Evolutionary conservation across 306 rosid species (phyloP), one percentile per base, ranked within the genome.

Genomic region (Fagus crenata): DNA sequence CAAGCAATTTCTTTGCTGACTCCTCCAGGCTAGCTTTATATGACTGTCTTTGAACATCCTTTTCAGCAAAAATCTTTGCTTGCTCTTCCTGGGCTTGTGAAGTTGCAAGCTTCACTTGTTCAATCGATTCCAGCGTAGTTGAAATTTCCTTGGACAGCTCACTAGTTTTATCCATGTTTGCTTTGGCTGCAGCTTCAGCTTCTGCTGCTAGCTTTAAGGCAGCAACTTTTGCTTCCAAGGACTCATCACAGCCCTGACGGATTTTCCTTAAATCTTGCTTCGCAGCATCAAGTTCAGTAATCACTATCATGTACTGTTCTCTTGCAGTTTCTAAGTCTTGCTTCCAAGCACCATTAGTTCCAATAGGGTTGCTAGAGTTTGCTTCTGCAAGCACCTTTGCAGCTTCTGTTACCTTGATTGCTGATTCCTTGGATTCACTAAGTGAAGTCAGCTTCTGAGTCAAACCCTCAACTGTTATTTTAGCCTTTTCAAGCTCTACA

Each of bases 71-170:
- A 69, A 87, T 81, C 74, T 80, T 80, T 64, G 80, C 82, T 82
- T 93, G 97, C 74, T 89, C 91, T 68, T 89, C 86, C 63, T 89
- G 98, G 74, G 97, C 86, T 75, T 87, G 89, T 14, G 81, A 11
- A 42, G 90, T 85, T n/a, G 92, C 97, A 37, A 86, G 87, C 86
- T 91, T 96, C 63, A 86, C 86, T 61, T 89, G 89, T 78, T 81
- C 92, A 72, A 89, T 86, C 64, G 99, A 96, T 72, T 91, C 91
- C 80, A 81, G 92, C 49, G 85, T 85, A 67, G 87, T 72, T n/a
- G 84, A 84, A 81, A 92, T 96, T 82, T 92, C 98, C 83, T 85
- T 89, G 1, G 93, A 88, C 22, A 96, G 87, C 74, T 91, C 99
- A 75, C 73, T 75, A 28, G 84, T 82, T 80, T 90, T 91, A 80